Percentiles rank a stretch among this genome's conserved stretches.
phyloP scores from a whole-genome alignment of 2,329 filamentous ascomycete genomes.

The Hypoxylon sp. region DNA sequence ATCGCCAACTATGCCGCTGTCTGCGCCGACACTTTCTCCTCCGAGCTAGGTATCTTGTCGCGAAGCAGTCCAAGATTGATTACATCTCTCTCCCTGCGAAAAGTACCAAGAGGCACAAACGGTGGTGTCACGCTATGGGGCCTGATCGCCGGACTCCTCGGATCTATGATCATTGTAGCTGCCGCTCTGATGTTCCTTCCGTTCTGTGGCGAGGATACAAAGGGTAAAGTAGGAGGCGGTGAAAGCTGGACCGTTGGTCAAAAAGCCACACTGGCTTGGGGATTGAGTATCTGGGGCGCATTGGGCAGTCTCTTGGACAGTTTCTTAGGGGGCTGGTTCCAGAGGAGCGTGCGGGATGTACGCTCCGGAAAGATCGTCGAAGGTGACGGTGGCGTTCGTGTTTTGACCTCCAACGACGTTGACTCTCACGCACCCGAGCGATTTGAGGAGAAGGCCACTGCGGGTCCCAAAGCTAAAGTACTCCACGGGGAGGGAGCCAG shows the following conservation, averaged over 20 bases:
- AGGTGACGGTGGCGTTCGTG: slow-evolving; percentile 79
- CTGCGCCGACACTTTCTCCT: slow-evolving; percentile 93
- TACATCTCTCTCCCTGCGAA: slow-evolving; percentile 80
- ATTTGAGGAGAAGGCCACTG: slow-evolving; percentile 53
- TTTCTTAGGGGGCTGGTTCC: slow-evolving; percentile 85
- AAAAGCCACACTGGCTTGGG: slow-evolving; percentile 64
- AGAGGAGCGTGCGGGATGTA: slow-evolving; percentile 88
- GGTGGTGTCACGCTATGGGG: slow-evolving; percentile 88
- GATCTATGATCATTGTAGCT: slow-evolving; percentile 79
- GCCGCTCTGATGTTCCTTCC: slow-evolving; percentile 77
- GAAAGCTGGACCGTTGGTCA: slow-evolving; percentile 65
- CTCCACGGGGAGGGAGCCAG: slow-evolving; percentile 62
- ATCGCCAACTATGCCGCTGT: slow-evolving; percentile 91
- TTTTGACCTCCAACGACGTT: slow-evolving; percentile 61
- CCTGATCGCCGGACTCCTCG: slow-evolving; percentile 79
- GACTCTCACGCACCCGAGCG: slow-evolving; percentile 48
- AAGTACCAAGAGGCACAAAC: slow-evolving; percentile 92
- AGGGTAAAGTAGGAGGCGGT: slow-evolving; percentile 59
- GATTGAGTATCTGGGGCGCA: slow-evolving; percentile 79
- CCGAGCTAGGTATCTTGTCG: slow-evolving; percentile 93
- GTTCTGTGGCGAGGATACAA: slow-evolving; percentile 69
- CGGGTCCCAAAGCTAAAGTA: slow-evolving; percentile 60
- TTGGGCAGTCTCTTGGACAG: slow-evolving; percentile 90
- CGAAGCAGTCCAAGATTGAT: slow-evolving; percentile 83
- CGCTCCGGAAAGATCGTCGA: slow-evolving; percentile 90